Base-by-base conservation (phyloP, 192 early-diverging fungal species). In the Backusella sp. region DNA sequence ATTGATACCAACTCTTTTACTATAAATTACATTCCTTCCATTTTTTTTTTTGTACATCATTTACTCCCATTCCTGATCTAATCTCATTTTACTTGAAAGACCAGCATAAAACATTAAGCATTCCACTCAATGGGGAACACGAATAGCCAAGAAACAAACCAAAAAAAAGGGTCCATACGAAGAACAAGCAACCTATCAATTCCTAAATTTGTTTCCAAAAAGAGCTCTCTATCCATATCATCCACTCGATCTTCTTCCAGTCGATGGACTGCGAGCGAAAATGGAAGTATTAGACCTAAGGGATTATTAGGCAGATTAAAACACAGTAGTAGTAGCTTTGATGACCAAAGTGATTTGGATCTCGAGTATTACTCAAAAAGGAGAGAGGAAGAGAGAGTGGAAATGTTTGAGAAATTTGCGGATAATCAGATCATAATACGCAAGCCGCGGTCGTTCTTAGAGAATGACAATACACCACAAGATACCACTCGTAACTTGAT, bases 321-420 rank as follows among this genome's bases (percentile, higher is more conserved):
- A 28, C 11, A 12, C 26, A 23, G 56, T 26, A 11, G 26, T 62
- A 62, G 23, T 28, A 62, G 21, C 23, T 14, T 28, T 14, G 56
- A 62, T 9, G 56, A 62, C 23, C 56, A 62, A 28, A 62, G 56
- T 62, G 56, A 62, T 62, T 26, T 59, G 23, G n/a, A 59, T 59
- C n/a, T 62, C 56, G 12, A 26, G 8, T 62, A 62, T 62, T 62
- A 62, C 56, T 62, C 56, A 62, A 62, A 62, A 62, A 62, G 19
- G 46, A 49, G 56, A 62, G 56, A 62, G 23, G 56, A 62, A 11
- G 56, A 62, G 23, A 62, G 56, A 62, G 26, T 28, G 3, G 56
- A 62, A 28, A 62, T 62, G 56, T 62, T 62, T 30, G 56, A 62
- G 23, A 62, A 62, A 62, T 62, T 62, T 62, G 56, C 56, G 12